Evolutionary conservation across 129 eudicot species (phyloP).

Genomic region (Helianthus annuus): HanXRQr2.0-SUNRISE NC_035441.2:166294227-166294726

Average conservation of each 20-base stretch:
- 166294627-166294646: background rate
- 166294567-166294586: slow-evolving; percentile 92
- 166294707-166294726: background rate
- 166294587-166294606: slow-evolving; percentile 64
- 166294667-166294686: slow-evolving; percentile 22
- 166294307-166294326: slow-evolving; percentile 81
- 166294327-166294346: slow-evolving; percentile 92
- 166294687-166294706: slow-evolving; percentile 13
- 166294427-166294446: slow-evolving; percentile 79
- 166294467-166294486: slow-evolving; percentile 80
- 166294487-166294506: slow-evolving; percentile 86
- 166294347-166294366: background rate
- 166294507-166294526: slow-evolving; percentile 90
- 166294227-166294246: slow-evolving; percentile 70
- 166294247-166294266: slow-evolving; percentile 88
- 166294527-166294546: slow-evolving; percentile 94
- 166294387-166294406: slow-evolving; percentile 13
- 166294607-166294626: background rate
- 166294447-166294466: slow-evolving; percentile 72
- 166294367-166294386: slow-evolving; percentile 1
- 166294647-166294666: slow-evolving; percentile 6
- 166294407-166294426: slow-evolving; percentile 63
- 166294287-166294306: slow-evolving; percentile 89
- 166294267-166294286: slow-evolving; percentile 87
- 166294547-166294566: slow-evolving; percentile 84